phyloP scores from a whole-genome alignment of 2,329 filamentous ascomycete species.

The Hypoxylon sp. region DNA sequence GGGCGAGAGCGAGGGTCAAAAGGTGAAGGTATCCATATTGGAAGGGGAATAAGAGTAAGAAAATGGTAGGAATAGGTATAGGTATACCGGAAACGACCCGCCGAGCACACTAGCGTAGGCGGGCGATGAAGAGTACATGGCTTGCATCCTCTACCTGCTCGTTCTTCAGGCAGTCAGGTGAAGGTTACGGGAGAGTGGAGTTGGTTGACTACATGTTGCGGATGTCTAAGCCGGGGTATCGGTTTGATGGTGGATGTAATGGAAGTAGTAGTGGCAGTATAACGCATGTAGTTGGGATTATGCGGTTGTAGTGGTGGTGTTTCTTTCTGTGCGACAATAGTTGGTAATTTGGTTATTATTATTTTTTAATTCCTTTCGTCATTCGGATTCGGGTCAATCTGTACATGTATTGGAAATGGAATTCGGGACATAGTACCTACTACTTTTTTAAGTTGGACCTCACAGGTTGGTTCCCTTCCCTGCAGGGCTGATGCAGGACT shows the following conservation, averaged over 20 bases:
- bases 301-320: slow-evolving; percentile 16
- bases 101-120: slow-evolving; percentile 40
- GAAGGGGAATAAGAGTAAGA: slow-evolving; percentile 29
- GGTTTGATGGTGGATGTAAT: slow-evolving; percentile 29
- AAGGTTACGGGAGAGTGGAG: slow-evolving; percentile 44
- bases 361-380: slow-evolving; percentile 24
- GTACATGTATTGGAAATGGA: slow-evolving; percentile 28
- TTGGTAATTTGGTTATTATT: slow-evolving; percentile 18
- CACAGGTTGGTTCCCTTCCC: slow-evolving; percentile 23
- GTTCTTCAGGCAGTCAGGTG: slow-evolving; percentile 53
- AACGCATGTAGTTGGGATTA: slow-evolving; percentile 22
- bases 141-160: slow-evolving; percentile 42
- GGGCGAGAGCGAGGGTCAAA: slow-evolving; percentile 28
- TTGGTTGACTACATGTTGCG: slow-evolving; percentile 35
- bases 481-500: slow-evolving; percentile 42
- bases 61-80: slow-evolving; percentile 37
- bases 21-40: slow-evolving; percentile 37
- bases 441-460: slow-evolving; percentile 2
- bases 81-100: slow-evolving; percentile 38
- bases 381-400: slow-evolving; percentile 37
- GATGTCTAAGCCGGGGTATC: slow-evolving; percentile 38
- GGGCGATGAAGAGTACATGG: slow-evolving; percentile 37
- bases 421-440: slow-evolving; percentile 18
- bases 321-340: slow-evolving; percentile 31
- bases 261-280: slow-evolving; percentile 15